A percentile compares a stretch with the other conserved stretches of the same genome.
Evolutionary conservation across 2,329 filamentous ascomycete genomes (phyloP).

Genomic region (Trichoderma pleuroti): DNA sequence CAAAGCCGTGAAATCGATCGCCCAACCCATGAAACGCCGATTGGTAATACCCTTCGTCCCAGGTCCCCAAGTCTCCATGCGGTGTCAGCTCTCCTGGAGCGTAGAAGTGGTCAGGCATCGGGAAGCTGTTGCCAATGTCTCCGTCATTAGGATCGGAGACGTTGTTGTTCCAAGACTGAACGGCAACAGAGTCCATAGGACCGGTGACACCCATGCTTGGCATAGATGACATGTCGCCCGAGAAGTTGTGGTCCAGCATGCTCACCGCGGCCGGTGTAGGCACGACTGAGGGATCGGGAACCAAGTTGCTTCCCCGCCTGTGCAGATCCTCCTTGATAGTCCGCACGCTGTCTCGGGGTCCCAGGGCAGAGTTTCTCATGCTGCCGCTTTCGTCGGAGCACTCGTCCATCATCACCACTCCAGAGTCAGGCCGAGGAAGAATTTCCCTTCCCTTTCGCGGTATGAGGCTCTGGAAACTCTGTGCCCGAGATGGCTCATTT

Average conservation of each 20-base stretch:
- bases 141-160: constrained; percentile 27
- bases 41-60: constrained; percentile 25
- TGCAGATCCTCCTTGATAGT: constrained; percentile 26
- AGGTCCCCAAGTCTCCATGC: constrained; percentile 25
- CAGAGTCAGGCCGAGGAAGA: constrained; percentile 36
- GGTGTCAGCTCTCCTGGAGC: constrained; percentile 24
- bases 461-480: constrained; percentile 23
- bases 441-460: constrained; percentile 27
- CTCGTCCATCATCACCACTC: constrained; percentile 38
- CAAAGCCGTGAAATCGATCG: constrained; percentile 25
- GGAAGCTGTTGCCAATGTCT: constrained; percentile 21
- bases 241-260: constrained; percentile 18
- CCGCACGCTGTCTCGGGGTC: constrained; percentile 32
- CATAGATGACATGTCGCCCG: constrained; percentile 25
- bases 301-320: constrained; percentile 27
- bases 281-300: constrained; percentile 23
- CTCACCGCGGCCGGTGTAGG: constrained; percentile 23
- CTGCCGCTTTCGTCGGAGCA: constrained; percentile 38
- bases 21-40: constrained; percentile 24
- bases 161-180: constrained; percentile 32
- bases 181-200: constrained; percentile 21
- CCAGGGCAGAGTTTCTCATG: constrained; percentile 23
- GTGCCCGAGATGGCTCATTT: constrained; percentile 28
- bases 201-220: constrained; percentile 22
- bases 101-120: constrained; percentile 26